Percentiles rank a stretch among this genome's conserved stretches.
These are phyloP conservation scores for Fusarium nodosum DNA, from an alignment of 2,329 filamentous ascomycete species.

Conservation along the genomic window DNA sequence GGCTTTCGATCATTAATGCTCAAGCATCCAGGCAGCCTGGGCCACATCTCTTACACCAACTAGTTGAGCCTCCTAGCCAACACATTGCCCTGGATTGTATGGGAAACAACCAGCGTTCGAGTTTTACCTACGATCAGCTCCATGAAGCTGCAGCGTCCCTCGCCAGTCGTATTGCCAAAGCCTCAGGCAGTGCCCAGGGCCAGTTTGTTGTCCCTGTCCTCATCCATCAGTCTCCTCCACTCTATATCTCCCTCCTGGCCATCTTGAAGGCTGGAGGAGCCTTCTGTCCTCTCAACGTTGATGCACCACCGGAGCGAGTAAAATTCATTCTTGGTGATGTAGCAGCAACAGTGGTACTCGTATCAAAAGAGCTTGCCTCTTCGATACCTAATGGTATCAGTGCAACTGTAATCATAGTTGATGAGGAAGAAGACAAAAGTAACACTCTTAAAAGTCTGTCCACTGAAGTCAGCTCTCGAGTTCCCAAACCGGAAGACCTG, in stretches of 20 bases:
- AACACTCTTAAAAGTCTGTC: not conserved
- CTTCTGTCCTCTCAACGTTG: slow-evolving; percentile 86
- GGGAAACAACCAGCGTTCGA: slow-evolving; percentile 47
- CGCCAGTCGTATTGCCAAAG: slow-evolving; percentile 62
- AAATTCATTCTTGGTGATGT: slow-evolving; percentile 87
- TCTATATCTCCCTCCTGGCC: slow-evolving; percentile 84
- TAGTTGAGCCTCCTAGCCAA: slow-evolving; percentile 64
- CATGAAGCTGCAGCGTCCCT: slow-evolving; percentile 70
- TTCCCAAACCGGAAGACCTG: slow-evolving; percentile 59
- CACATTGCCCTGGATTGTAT: slow-evolving; percentile 54
- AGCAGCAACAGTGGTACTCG: slow-evolving; percentile 76
- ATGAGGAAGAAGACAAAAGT: slow-evolving; percentile 43
- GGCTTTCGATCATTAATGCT: slow-evolving; percentile 63
- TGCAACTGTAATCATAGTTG: slow-evolving; percentile 56
- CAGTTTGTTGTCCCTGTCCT: slow-evolving; percentile 78
- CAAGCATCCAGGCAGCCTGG: slow-evolving; percentile 58
- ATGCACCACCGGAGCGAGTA: slow-evolving; percentile 81
- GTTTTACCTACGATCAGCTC: slow-evolving; percentile 73
- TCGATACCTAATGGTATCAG: slow-evolving; percentile 55
- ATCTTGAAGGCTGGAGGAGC: slow-evolving; percentile 85
- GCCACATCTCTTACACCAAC: slow-evolving; percentile 65
- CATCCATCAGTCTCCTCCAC: slow-evolving; percentile 79
- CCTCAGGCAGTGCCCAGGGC: slow-evolving; percentile 13
- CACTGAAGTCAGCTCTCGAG: slow-evolving; percentile 30
- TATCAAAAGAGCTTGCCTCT: slow-evolving; percentile 63